Base-by-base conservation (phyloP, 1,284 basidiomycete species). In the Fomitiporia mediterranea region DNA sequence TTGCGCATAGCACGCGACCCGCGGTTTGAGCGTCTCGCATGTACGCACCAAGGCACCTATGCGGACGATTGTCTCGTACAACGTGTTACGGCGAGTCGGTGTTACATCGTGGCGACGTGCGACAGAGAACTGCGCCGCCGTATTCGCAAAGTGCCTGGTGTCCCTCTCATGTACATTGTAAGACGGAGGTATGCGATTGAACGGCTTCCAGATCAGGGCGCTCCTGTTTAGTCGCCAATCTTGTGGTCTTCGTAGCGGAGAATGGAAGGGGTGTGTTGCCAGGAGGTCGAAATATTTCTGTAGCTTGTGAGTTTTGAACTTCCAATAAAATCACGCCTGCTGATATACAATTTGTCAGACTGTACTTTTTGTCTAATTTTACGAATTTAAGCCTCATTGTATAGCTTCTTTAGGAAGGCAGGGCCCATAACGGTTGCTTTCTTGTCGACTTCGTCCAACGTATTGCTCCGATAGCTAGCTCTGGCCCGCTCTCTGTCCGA, bases 21-120 rank as follows among this genome's bases (percentile, higher is more conserved):
- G 11, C 83, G 97, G 37, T 99, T 99, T 66, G 96, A 99, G 68
- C 84, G 96, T 39, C 76, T 99, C 37, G 82, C 83, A 53, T 99
- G 97, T 72, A 86, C 89, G 48, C 96, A 99, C 70, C 80, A 84
- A 13, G 97, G 97, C 13, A 98, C 94, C 11, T 99, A 99, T 68
- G 97, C 97, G 19, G 97, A 99, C 69, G 97, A 99, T 75, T 99
- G 97, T 70, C 82, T 99, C 28, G 89, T 99, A 17, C 91, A 99
- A 67, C 85, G 97, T 34, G 92, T 98, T 15, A 92, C 89, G 2
- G 84, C 93, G 21, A 94, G 96, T 75, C 91, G 94, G 69, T 98
- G 96, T 72, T 99, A 93, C 71, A 89, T 99, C 65, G 95, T 99
- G 27, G 97, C 97, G 15, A 99, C 97, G 32, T 99, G 97, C 68